A percentile compares a stretch with the other conserved stretches of the same genome.
These are phyloP conservation scores for Zygoascus meyerae DNA, from an alignment of 1,139 yeast genomes.

Conservation along the genomic window DNA sequence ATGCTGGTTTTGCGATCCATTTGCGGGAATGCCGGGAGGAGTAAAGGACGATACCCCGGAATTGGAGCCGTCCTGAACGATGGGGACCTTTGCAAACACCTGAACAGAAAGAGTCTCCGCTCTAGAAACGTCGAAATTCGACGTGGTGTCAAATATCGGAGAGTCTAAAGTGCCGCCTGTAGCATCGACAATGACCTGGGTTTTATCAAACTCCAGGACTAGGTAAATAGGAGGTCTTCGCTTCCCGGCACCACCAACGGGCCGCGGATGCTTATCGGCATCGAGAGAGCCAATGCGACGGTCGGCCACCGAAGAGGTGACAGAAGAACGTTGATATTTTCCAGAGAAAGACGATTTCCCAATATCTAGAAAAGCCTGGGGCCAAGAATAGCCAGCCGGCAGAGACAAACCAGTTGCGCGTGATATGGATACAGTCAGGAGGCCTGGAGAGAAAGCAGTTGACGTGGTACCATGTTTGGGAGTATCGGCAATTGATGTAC, in stretches of 20 bases:
- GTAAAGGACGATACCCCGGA: conserved; percentile 16
- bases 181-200: conserved; percentile 79
- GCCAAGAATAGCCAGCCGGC: conserved; percentile 44
- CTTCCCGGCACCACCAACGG: conserved; percentile 8
- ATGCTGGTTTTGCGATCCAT: conserved; percentile 6
- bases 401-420: conserved; percentile 54
- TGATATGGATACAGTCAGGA: conserved; percentile 64
- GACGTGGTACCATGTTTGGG: conserved; percentile 23
- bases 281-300: neutral
- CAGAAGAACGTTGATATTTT: neutral
- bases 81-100: conserved; percentile 69
- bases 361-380: conserved; percentile 16
- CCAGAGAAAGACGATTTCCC: conserved; percentile 4
- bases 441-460: conserved; percentile 50
- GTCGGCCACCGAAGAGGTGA: neutral
- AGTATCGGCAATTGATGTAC: conserved; percentile 9
- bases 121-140: conserved; percentile 86
- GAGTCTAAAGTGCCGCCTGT: conserved; percentile 59
- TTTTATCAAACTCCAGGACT: conserved; percentile 45
- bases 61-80: conserved; percentile 10
- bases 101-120: conserved; percentile 55
- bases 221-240: conserved; percentile 35
- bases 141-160: conserved; percentile 79
- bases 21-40: conserved; percentile 13
- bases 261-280: conserved; percentile 3